Evolutionary conservation across 1,284 basidiomycete genomes (phyloP), one percentile per base, ranked within the genome.

Genomic region (Rhodofomes roseus): DNA sequence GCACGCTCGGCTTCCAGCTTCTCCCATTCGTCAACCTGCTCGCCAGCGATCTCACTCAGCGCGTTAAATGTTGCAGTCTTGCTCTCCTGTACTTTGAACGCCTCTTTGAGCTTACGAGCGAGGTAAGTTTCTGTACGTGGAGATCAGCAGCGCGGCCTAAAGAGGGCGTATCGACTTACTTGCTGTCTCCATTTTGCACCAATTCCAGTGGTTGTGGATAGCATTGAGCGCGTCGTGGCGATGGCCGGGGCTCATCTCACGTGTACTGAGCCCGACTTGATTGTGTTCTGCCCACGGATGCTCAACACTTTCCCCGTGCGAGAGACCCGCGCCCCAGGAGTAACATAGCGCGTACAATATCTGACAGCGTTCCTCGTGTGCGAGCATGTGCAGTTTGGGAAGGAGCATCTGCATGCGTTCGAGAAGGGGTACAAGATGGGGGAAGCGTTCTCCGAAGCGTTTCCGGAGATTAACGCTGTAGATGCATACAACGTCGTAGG

Each of bases 401-500:
- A 60, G 48, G n/a, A 56, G 48, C 48, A 56, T 51, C 22, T 56
- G 48, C 2, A 60, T 29, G 12, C 48, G 29, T 1, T 37, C 39
- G 9, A 60, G 16, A 3, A 56, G 12, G 5, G 46, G 46, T 4
- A 52, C 22, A 11, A 56, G 48, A 9, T 52, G 23, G 0, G 58
- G 58, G 31, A 51, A 39, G 25, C 20, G 31, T 12, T 22, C 7
- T 14, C 14, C 25, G 34, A 60, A 60, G 2, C 58, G 25, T 2
- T 43, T 20, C 7, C 50, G 25, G 23, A 60, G 25, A 22, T 56
- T 31, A n/a, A 37, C 40, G 22, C 51, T 51, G 46, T 43, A 56
- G 54, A 44, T 60, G 36, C 58, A 60, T 2, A 52, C 37, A 5
- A 60, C 58, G 50, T 60, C 54, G 31, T 60, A 60, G 6, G 48